Evolutionary conservation across 352 stramenopile species (phyloP).

Genomic region (Globisporangium yorkense): DNA sequence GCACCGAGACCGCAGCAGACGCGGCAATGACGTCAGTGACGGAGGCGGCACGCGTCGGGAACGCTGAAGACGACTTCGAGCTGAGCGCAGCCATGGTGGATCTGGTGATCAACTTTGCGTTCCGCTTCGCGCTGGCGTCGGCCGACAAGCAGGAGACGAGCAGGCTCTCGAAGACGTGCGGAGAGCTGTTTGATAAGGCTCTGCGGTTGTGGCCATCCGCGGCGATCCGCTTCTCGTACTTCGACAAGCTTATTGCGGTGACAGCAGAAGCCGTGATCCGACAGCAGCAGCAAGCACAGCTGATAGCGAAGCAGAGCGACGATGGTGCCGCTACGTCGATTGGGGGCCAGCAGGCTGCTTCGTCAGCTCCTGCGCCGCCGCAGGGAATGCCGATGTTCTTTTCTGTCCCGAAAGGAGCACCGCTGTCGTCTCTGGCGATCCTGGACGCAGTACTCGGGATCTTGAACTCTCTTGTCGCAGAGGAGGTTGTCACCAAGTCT

Average conservation of each 20-base stretch:
- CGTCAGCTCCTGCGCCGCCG: slow-evolving; percentile 20
- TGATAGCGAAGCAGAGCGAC: slow-evolving; percentile 11
- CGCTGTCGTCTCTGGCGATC: slow-evolving; percentile 81
- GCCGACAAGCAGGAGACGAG: slow-evolving; percentile 87
- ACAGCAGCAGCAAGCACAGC: slow-evolving; percentile 50
- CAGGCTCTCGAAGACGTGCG: slow-evolving; percentile 83
- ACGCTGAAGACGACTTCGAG: slow-evolving; percentile 83
- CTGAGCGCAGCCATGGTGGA: slow-evolving; percentile 85
- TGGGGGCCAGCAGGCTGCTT: slow-evolving; percentile 12
- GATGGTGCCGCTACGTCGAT: slow-evolving; percentile 1
- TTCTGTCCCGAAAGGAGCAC: slow-evolving; percentile 71
- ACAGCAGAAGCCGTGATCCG: slow-evolving; percentile 81
- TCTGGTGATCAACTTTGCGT: slow-evolving; percentile 90
- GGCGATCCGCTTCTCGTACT: slow-evolving; percentile 86
- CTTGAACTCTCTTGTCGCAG: slow-evolving; percentile 74
- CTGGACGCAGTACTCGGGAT: slow-evolving; percentile 84
- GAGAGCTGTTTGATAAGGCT: slow-evolving; percentile 84
- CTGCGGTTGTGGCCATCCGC: slow-evolving; percentile 81
- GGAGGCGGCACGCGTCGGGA: slow-evolving; percentile 12
- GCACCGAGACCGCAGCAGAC: slow-evolving; percentile 1
- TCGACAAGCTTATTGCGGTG: slow-evolving; percentile 89
- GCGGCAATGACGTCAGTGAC: slow-evolving; percentile 9
- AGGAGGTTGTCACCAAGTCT: slow-evolving; percentile 70
- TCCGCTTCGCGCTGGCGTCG: slow-evolving; percentile 83
- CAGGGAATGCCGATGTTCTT: slow-evolving; percentile 80